These are phyloP conservation scores for Intubia oerlemansii DNA, from an alignment of 2,329 filamentous ascomycete species.

Conservation along the genomic window DNA sequence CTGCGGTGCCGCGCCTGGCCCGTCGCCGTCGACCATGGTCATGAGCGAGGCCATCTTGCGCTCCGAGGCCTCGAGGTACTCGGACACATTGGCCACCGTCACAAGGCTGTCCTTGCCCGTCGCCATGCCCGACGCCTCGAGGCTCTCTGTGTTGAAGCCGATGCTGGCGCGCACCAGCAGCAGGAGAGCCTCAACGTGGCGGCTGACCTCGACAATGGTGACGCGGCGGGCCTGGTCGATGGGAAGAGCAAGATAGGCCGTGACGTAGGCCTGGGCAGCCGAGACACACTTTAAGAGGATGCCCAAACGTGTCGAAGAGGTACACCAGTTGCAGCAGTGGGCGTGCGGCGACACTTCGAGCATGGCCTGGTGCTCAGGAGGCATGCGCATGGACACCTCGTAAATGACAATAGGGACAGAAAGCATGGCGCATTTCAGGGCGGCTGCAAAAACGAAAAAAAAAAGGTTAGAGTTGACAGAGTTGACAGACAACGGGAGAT, in stretches of 20 bases:
- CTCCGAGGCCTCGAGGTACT: conserved; percentile 6
- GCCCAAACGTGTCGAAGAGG: conserved; percentile 5
- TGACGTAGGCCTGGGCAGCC: conserved; percentile 7
- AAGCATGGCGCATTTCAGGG: conserved; percentile 5
- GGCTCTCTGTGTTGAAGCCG: conserved; percentile 3
- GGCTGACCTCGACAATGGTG: conserved; percentile 7
- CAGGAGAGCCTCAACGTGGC: conserved; percentile 7
- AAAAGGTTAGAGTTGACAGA: conserved; percentile 1
- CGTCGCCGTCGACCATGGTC: background rate
- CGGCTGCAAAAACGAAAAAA: conserved; percentile 1
- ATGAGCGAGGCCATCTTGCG: conserved; percentile 4
- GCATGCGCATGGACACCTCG: conserved; percentile 7
- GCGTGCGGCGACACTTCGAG: background rate
- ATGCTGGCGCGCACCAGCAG: conserved; percentile 5
- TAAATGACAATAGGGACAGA: conserved; percentile 8
- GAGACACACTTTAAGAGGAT: conserved; percentile 7
- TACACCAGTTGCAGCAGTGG: conserved; percentile 9
- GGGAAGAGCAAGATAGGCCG: conserved; percentile 5
- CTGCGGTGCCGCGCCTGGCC: background rate
- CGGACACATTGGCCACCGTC: conserved; percentile 2
- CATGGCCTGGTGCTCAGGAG: conserved; percentile 2
- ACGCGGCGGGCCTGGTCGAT: conserved; percentile 2
- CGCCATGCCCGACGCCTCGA: conserved; percentile 1
- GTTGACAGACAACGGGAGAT: background rate
- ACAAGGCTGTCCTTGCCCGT: conserved; percentile 2